Percentiles rank a stretch among this genome's conserved stretches.
These are phyloP conservation scores for Euphorbia lathyris DNA, from an alignment of 345 rosid genomes.

Conservation along the genomic window DNA sequence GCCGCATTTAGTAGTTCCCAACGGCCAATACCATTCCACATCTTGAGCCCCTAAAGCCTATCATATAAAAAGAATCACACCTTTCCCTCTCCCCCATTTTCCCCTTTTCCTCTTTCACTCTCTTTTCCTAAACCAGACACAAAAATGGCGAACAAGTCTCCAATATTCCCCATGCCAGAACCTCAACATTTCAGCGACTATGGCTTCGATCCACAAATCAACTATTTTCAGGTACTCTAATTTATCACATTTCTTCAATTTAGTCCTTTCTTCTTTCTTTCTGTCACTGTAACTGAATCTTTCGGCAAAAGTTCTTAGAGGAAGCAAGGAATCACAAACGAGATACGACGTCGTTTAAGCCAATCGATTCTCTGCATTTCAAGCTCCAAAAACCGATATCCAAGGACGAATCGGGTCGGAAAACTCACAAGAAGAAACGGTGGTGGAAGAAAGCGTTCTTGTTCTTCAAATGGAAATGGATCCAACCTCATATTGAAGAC, in stretches of 20 bases:
- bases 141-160: constrained; percentile 58
- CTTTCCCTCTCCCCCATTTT: neutral
- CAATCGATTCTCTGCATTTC: constrained; percentile 57
- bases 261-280: neutral
- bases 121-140: neutral
- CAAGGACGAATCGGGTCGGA: constrained; percentile 51
- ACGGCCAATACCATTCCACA: constrained; percentile 24
- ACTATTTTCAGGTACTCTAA: constrained; percentile 64
- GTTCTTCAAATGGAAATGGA: constrained; percentile 62
- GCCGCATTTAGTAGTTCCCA: neutral
- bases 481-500: constrained; percentile 5
- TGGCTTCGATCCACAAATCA: constrained; percentile 79
- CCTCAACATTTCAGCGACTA: constrained; percentile 83
- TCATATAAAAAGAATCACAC: neutral
- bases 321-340: constrained; percentile 72
- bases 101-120: neutral
- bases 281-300: too few relatives aligned
- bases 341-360: constrained; percentile 28
- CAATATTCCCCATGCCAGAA: constrained; percentile 58
- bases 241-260: neutral
- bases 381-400: constrained; percentile 89
- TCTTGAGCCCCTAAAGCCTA: constrained; percentile 33
- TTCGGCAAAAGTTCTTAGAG: constrained; percentile 71
- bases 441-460: constrained; percentile 84
- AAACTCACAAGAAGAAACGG: constrained; percentile 46